phyloP scores from a whole-genome alignment of 139 green algal species.

The Edaphochlamys debaryana region DNA sequence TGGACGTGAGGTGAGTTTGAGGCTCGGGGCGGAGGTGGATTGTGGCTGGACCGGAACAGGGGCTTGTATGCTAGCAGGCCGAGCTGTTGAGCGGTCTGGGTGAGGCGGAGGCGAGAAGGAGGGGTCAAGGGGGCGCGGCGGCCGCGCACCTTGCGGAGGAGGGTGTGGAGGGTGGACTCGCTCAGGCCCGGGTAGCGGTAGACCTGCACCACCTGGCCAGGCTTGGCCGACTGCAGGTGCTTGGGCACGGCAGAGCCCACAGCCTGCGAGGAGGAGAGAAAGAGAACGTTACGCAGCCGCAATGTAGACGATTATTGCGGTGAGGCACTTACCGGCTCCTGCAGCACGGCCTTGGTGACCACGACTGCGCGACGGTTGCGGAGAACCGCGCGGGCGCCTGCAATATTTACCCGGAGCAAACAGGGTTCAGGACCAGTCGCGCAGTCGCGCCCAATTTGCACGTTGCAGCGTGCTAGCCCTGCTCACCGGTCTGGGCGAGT shows the following conservation, averaged over 20 bases:
- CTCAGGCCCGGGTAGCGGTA: slow-evolving; percentile 86
- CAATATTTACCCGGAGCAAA: too few species aligned
- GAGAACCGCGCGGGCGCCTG: slow-evolving; percentile 8
- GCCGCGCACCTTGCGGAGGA: slow-evolving; percentile 70
- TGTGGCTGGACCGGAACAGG: too few species aligned
- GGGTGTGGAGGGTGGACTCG: slow-evolving; percentile 66
- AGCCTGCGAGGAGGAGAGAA: too few species aligned
- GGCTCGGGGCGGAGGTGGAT: too few species aligned
- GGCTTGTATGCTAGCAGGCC: too few species aligned
- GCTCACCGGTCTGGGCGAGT: slow-evolving; percentile 1
- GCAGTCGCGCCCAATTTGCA: neutral
- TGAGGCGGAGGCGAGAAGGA: too few species aligned
- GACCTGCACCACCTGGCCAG: slow-evolving; percentile 80
- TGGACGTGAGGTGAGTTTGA: too few species aligned
- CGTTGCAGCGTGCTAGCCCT: neutral
- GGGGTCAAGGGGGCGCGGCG: too few species aligned
- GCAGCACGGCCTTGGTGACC: slow-evolving; percentile 29
- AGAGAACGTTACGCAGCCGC: too few species aligned
- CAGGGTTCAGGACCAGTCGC: too few species aligned
- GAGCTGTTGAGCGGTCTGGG: too few species aligned
- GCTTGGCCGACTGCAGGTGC: slow-evolving; percentile 12
- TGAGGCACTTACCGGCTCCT: slow-evolving; percentile 44
- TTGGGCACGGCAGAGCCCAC: neutral
- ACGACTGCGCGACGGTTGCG: slow-evolving; percentile 23
- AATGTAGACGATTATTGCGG: too few species aligned